Evolutionary conservation across 2,329 filamentous ascomycete genomes (phyloP), one percentile per base, ranked within the genome.

Genomic region (Juglanconis oblonga): DNA sequence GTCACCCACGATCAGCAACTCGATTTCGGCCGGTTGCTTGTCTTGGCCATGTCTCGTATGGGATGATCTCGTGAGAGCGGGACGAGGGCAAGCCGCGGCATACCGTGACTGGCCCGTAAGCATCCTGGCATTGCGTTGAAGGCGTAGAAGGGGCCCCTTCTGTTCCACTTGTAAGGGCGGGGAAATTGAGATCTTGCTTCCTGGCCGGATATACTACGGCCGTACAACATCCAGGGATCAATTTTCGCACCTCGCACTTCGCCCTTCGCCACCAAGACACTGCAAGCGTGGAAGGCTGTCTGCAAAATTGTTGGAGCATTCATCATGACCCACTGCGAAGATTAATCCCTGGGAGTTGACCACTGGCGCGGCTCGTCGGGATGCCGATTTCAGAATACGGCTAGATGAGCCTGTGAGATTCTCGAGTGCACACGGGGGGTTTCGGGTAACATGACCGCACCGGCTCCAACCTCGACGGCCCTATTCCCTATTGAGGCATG

Each of bases 41-140:
- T 17, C 42, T 14, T 45, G 29, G 10, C 44, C 33, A 29, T 48
- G 29, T 29, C 29, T 47, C 40, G 52, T 31, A 24, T 35, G 40
- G 42, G 42, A 24, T 36, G 52, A 44, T 55, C 53, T 48, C 53
- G 44, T 55, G 53, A 47, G 24, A 38, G 52, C n/a, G 42, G 52
- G 52, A 47, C 52, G 31, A 45, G 52, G 42, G 40, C n/a, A 35
- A 9, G 29, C 48, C 7, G 7, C 5, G 24, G 24, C 24, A 24
- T 24, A 24, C 24, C 24, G 24, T 2, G 24, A 24, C 24, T 24
- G 24, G 24, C 2, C 24, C 24, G 24, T 24, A 24, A 24, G 24
- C 24, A 24, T 24, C 24, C 24, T 24, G 24, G 2, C 24, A 24
- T 24, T 24, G 24, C 24, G 24, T 24, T 24, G 24, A 24, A 24